A percentile compares a stretch with the other conserved stretches of the same genome.
Conservation (phyloP, 176 grass and related monocot genomes). For the Pharus latifolius region DNA sequence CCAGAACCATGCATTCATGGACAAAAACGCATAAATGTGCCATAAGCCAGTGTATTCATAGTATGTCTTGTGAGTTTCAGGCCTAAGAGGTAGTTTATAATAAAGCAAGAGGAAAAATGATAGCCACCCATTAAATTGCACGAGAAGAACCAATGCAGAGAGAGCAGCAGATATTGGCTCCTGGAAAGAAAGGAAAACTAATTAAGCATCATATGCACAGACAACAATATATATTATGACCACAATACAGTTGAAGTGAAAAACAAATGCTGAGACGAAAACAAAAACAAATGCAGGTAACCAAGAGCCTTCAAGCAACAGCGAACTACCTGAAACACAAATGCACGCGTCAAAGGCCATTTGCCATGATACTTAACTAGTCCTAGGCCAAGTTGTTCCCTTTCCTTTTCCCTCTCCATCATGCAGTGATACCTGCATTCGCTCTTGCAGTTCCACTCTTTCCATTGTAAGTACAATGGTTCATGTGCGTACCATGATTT, state of each 20-base stretch:
- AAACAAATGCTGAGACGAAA: neutral
- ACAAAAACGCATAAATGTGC: conserved; percentile 74
- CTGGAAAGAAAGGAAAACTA: conserved; percentile 29
- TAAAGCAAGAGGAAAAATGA: conserved; percentile 77
- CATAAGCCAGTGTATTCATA: conserved; percentile 84
- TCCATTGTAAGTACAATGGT: conserved; percentile 78
- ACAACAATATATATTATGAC: no score
- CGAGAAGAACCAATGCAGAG: conserved; percentile 65
- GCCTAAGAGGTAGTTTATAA: conserved; percentile 73
- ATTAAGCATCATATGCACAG: no score
- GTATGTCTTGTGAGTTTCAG: conserved; percentile 55
- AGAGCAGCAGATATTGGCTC: conserved; percentile 75
- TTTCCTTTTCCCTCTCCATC: conserved; percentile 78
- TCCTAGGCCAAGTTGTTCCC: conserved; percentile 38
- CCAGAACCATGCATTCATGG: conserved; percentile 98
- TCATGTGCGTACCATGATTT: conserved; percentile 79
- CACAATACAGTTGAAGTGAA: neutral
- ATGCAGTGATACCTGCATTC: conserved; percentile 89
- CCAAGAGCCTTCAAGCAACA: neutral
- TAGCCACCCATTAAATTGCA: conserved; percentile 89
- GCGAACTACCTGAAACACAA: conserved; percentile 74
- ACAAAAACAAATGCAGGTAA: neutral
- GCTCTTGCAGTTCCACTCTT: conserved; percentile 91
- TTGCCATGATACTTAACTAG: conserved; percentile 85
- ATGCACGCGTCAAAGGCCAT: conserved; percentile 76